Evolutionary conservation across 371 early-diverging fungal genomes (phyloP).

Genomic region (Rhizopus stolonifer): DNA sequence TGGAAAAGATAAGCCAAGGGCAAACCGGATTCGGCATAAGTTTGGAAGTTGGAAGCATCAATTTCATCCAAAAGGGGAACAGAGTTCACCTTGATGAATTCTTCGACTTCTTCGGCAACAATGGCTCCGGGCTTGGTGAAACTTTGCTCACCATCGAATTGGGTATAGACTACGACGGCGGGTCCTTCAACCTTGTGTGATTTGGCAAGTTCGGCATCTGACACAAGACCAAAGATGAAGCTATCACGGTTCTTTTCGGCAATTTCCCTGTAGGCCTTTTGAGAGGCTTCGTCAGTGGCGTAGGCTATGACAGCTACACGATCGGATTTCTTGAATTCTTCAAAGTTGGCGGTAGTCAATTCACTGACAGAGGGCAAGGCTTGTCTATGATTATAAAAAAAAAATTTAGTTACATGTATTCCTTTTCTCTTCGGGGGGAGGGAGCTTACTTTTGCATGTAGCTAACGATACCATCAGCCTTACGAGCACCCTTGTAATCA

Average conservation of each 20-base stretch:
- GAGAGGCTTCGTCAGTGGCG: conserved; percentile 65
- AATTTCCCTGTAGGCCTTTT: conserved; percentile 53
- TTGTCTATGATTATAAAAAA: conserved; percentile 48
- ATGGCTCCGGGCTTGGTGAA: conserved; percentile 55
- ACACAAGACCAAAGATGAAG: conserved; percentile 77
- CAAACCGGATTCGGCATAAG: conserved; percentile 79
- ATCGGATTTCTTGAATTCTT: conserved; percentile 74
- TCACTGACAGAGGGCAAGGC: conserved; percentile 75
- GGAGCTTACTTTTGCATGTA: conserved; percentile 85
- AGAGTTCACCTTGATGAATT: conserved; percentile 74
- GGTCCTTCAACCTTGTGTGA: conserved; percentile 54
- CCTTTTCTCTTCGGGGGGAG: background rate
- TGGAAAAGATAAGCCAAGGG: conserved; percentile 90
- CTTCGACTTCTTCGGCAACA: conserved; percentile 49
- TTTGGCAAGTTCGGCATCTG: conserved; percentile 54
- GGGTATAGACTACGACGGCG: conserved; percentile 80
- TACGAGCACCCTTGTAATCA: conserved; percentile 84
- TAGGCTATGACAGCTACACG: conserved; percentile 87
- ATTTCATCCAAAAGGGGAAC: conserved; percentile 90
- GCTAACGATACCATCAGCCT: conserved; percentile 78
- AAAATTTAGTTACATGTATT: conserved; percentile 2
- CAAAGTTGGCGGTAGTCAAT: conserved; percentile 63
- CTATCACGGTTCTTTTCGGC: conserved; percentile 83
- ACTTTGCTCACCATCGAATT: conserved; percentile 86
- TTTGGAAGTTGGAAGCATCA: conserved; percentile 80